These are phyloP conservation scores for Magnolia kwangsiensis DNA, from an alignment of 164 flowering plant species.

Conservation along the genomic window DNA sequence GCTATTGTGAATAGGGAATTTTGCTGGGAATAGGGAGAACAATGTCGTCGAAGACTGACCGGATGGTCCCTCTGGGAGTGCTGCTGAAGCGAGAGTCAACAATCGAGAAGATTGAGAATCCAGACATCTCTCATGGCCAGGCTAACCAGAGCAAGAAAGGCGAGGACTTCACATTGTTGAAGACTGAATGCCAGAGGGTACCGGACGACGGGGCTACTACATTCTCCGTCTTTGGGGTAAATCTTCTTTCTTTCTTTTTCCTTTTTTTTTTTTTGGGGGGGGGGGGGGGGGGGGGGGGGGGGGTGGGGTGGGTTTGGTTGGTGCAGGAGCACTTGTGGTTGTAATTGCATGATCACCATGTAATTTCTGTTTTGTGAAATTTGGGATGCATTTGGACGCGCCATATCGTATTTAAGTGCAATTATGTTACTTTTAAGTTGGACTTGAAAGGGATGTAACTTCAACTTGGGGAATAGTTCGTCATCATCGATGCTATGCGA, in stretches of 20 bases:
- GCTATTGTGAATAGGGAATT: neutral
- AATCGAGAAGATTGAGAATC: conserved; percentile 77
- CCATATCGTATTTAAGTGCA: too few species aligned
- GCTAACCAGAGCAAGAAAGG: conserved; percentile 95
- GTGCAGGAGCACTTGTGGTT: neutral
- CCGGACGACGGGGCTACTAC: conserved; percentile 80
- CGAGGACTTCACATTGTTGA: conserved; percentile 79
- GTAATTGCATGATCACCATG: neutral
- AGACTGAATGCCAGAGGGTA: conserved; percentile 75
- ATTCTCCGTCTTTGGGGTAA: conserved; percentile 85
- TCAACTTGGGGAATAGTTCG: neutral
- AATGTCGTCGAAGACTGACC: conserved; percentile 67
- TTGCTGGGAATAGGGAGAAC: conserved; percentile 15
- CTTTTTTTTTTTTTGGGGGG: too few species aligned
- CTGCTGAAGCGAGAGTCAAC: conserved; percentile 77
- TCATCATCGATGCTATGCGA: neutral
- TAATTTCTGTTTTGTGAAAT: neutral
- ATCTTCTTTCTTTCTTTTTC: neutral
- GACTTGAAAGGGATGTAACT: too few species aligned
- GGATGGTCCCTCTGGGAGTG: conserved; percentile 80
- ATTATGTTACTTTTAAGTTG: too few species aligned
- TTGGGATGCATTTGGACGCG: neutral
- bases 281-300: too few species aligned
- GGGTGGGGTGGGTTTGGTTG: too few species aligned
- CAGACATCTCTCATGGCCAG: conserved; percentile 76